These are phyloP conservation scores for Yamadazyma taylorii DNA, from an alignment of 1,139 yeast species.

Conservation along the genomic window DNA sequence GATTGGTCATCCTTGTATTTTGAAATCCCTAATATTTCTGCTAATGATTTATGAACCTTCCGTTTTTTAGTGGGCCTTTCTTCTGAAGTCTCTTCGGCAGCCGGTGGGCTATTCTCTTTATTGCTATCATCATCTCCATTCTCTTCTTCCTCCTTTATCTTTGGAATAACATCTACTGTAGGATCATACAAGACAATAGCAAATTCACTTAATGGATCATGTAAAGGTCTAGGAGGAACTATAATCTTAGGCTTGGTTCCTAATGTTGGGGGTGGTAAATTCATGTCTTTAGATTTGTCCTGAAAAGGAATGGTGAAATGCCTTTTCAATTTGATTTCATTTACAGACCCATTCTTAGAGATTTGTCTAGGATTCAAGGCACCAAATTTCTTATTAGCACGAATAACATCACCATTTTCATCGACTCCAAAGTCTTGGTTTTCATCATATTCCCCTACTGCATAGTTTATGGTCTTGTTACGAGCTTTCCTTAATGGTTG, in stretches of 20 bases:
- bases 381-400: constrained; percentile 37
- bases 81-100: constrained; percentile 4
- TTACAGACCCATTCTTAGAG: constrained; percentile 31
- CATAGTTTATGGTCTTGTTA: constrained; percentile 29
- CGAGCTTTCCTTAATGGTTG: constrained; percentile 27
- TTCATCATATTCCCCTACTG: constrained; percentile 21
- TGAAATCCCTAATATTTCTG: constrained; percentile 77
- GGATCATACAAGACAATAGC: constrained; percentile 97
- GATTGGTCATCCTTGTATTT: constrained; percentile 51
- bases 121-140: constrained; percentile 11
- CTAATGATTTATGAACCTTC: constrained; percentile 62
- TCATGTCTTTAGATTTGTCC: constrained; percentile 26
- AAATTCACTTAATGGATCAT: constrained; percentile 90
- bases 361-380: constrained; percentile 51
- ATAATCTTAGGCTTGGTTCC: constrained; percentile 74
- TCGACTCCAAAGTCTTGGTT: constrained; percentile 21
- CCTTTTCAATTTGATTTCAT: constrained; percentile 35
- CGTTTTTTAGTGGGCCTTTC: constrained; percentile 24
- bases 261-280: constrained; percentile 68
- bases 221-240: constrained; percentile 83
- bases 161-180: constrained; percentile 69
- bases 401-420: constrained; percentile 26
- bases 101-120: constrained; percentile 19
- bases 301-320: constrained; percentile 55
- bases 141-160: constrained; percentile 14